Evolutionary conservation across 805 yeast genomes (phyloP), one percentile per base, ranked within the genome.

Genomic region (Suhomyces vadensis): DNA sequence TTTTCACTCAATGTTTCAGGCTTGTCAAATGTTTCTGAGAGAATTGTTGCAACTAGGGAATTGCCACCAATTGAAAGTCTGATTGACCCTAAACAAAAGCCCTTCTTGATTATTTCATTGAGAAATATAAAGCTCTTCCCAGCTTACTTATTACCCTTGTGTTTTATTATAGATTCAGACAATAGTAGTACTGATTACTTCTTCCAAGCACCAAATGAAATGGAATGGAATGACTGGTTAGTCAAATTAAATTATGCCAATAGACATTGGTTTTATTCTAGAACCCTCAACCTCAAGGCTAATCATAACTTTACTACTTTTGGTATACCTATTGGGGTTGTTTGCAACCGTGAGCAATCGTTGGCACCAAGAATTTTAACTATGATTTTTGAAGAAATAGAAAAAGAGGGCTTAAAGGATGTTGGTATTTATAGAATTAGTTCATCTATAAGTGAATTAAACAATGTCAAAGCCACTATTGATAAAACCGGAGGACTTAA

Each of bases 361-460:
- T 49, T 65, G 2, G 68, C 82, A 24, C 98, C 98, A 1, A 65
- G 59, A 5, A 78, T 91, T 35, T 80, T 91, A 44, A 81, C 75
- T 26, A 74, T 75, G 44, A 65, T 92, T 35, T 73, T 90, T 52
- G 74, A 74, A 37, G 94, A 85, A 53, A 86, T 92, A 51, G 98
- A 92, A 62, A 65, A 73, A n/a, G 79, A 91, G 42, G 97, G 98
- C 0, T 61, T 92, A 22, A 90, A 88, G 52, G 97, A 91, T 59
- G 87, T 88, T 42, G 98, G 98, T 13, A 72, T 92, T 10, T 92
- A 92, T 62, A 80, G 98, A 61, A 79, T 78, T 49, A 75, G 81
- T 57, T 75, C 82, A 0, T 76, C 82, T 0, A 50, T 78, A 21
- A 67, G 73, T 46, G 78, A 75, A 27, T 65, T 79, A 49, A 66